These are phyloP conservation scores for California macrophylla DNA, from an alignment of 441 rosid species.

Conservation along the genomic window DNA sequence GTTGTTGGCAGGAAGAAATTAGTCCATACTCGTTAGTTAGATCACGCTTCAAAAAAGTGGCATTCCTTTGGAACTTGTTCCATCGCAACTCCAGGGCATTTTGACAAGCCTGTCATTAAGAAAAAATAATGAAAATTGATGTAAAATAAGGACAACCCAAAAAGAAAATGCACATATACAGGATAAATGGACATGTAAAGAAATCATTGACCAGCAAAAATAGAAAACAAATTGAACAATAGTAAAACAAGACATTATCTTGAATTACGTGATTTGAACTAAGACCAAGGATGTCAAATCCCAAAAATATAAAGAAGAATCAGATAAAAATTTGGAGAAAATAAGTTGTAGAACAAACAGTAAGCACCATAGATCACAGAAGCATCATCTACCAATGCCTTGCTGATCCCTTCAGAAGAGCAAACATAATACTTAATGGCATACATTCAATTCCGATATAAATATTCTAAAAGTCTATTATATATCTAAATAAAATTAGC, in stretches of 20 bases:
- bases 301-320: background rate
- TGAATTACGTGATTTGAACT: background rate
- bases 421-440: background rate
- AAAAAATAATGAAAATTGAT: background rate
- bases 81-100: conserved; percentile 37
- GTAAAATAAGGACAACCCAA: background rate
- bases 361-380: background rate
- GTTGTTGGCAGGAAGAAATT: conserved; percentile 11
- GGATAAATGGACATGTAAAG: background rate
- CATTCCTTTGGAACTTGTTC: conserved; percentile 22
- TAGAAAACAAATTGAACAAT: background rate
- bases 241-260: background rate
- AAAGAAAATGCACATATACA: background rate
- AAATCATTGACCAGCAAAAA: background rate
- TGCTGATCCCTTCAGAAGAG: background rate
- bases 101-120: conserved; percentile 38
- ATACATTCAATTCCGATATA: background rate
- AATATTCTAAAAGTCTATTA: background rate
- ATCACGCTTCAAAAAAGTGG: conserved; percentile 37
- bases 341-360: background rate
- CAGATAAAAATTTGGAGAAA: background rate
- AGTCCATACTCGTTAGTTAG: conserved; percentile 62
- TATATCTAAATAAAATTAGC: background rate
- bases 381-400: background rate
- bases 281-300: background rate